Evolutionary conservation across 1,284 basidiomycete species (phyloP).

Genomic region (Phellinidium pouzarii): DNA sequence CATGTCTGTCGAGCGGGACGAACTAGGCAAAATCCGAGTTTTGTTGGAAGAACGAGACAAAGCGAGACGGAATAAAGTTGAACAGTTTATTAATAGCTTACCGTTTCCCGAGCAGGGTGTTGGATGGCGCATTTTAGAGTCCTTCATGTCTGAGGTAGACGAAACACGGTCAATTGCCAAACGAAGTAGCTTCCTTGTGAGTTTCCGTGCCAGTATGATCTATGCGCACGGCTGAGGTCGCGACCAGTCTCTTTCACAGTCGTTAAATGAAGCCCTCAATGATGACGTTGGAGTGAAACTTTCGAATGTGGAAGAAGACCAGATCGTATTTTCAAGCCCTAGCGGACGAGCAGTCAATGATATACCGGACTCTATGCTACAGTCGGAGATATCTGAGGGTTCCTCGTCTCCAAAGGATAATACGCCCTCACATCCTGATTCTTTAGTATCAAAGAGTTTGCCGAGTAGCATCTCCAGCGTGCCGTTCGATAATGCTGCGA

Average conservation of each 20-base stretch:
- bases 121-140: conserved; percentile 56
- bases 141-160: conserved; percentile 57
- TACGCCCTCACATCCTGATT: conserved; percentile 8
- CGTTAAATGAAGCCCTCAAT: conserved; percentile 41
- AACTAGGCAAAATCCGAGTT: conserved; percentile 53
- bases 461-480: conserved; percentile 17
- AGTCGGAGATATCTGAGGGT: conserved; percentile 3
- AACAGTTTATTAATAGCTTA: conserved; percentile 50
- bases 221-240: not conserved
- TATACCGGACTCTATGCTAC: not conserved
- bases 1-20: conserved; percentile 46
- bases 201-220: conserved; percentile 31
- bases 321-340: not conserved
- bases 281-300: conserved; percentile 14
- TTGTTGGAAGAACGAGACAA: conserved; percentile 51
- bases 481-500: not conserved
- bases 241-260: conserved; percentile 34
- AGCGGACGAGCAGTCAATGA: not conserved
- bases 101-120: conserved; percentile 54
- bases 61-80: conserved; percentile 39
- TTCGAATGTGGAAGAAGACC: not conserved
- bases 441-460: conserved; percentile 6
- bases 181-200: conserved; percentile 41
- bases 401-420: not conserved
- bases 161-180: conserved; percentile 41